Evolutionary conservation across 495 filamentous ascomycete genomes (phyloP).

Genomic region (Annulohypoxylon stygium): DNA sequence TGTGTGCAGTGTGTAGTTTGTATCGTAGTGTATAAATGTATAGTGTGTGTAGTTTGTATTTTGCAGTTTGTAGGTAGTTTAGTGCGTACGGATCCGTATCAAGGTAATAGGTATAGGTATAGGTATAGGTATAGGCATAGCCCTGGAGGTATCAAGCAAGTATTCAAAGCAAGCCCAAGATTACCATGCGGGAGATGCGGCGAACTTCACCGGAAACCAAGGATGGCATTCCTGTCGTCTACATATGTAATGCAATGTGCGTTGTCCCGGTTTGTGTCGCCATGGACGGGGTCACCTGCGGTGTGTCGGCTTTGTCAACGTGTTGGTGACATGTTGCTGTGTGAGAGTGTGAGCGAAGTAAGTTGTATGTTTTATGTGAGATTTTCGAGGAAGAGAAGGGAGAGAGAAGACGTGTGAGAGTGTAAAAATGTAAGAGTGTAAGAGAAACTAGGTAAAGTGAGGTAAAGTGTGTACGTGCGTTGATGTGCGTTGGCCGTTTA

Average conservation of each 20-base stretch:
- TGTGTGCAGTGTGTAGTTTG: no score
- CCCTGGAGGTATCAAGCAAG: background rate
- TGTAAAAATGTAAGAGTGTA: no score
- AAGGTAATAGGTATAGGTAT: background rate
- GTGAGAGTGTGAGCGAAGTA: constrained; percentile 30
- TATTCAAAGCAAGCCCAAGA: background rate
- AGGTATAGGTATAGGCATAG: background rate
- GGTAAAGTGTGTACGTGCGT: constrained; percentile 9
- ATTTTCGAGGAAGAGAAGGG: constrained; percentile 6
- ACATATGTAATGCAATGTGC: constrained; percentile 48
- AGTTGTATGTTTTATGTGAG: constrained; percentile 2
- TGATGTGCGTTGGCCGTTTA: constrained; percentile 4
- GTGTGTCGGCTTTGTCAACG: constrained; percentile 47
- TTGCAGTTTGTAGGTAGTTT: background rate
- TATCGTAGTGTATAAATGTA: no score
- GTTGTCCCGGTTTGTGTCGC: constrained; percentile 48
- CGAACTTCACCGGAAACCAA: constrained; percentile 47
- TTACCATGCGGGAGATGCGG: constrained; percentile 47
- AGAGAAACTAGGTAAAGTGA: background rate
- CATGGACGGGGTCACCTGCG: constrained; percentile 47
- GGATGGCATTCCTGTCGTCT: constrained; percentile 45
- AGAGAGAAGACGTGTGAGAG: background rate
- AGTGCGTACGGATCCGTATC: background rate
- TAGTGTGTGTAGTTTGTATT: no score
- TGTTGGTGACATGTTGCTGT: constrained; percentile 48